Conservation (phyloP, 495 filamentous ascomycete genomes). For the Hypoxylon cercidicola region DNA sequence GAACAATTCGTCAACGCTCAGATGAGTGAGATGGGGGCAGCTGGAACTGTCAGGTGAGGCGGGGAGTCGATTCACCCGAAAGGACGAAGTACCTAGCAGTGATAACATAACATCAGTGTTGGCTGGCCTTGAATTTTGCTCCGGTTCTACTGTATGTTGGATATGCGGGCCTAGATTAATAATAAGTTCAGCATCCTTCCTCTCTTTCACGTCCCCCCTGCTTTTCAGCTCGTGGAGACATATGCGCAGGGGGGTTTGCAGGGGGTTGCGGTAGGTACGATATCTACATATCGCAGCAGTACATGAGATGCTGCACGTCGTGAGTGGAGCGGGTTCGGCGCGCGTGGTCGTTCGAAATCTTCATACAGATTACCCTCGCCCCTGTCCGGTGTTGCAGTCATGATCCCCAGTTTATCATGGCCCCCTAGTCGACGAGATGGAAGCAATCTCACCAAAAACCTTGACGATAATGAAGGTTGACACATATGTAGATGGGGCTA, state of each 20-base stretch:
- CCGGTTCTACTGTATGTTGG: conserved; percentile 3
- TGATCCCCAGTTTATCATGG: conserved; percentile 17
- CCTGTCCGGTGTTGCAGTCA: conserved; percentile 7
- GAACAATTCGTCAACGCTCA: conserved; percentile 20
- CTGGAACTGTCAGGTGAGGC: conserved; percentile 2
- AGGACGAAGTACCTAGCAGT: not conserved
- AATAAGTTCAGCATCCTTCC: conserved; percentile 25
- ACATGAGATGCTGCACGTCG: conserved; percentile 11
- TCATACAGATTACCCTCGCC: conserved; percentile 10
- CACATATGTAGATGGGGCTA: conserved; percentile 5
- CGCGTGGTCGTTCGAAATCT: conserved; percentile 16
- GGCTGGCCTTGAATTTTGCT: not conserved
- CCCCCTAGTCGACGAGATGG: conserved; percentile 19
- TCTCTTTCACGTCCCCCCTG: conserved; percentile 24
- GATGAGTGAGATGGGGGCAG: conserved; percentile 16
- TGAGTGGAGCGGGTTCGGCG: not conserved
- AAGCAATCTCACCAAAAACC: conserved; percentile 30
- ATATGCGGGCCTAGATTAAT: conserved; percentile 28
- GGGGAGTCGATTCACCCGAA: not conserved
- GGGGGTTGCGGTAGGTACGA: conserved; percentile 23
- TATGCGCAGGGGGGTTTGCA: conserved; percentile 8
- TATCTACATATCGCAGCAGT: conserved; percentile 9
- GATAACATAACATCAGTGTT: not conserved
- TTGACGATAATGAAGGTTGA: conserved; percentile 5
- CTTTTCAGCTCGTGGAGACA: conserved; percentile 34